phyloP scores from a whole-genome alignment of 768 basidiomycete species.

The Mycena leptocephala region DNA sequence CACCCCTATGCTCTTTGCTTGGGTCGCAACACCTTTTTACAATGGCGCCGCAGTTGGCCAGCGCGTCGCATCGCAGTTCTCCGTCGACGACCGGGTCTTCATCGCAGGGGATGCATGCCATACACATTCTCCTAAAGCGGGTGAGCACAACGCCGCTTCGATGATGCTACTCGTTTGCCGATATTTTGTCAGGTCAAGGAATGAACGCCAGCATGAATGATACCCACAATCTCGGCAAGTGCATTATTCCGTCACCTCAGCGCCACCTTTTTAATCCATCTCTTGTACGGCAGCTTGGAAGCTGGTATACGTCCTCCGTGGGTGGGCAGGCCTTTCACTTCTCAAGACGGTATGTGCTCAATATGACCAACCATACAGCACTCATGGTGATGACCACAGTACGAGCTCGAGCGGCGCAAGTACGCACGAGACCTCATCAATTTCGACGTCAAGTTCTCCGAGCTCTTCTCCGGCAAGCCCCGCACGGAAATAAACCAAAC shows the following conservation, averaged over 20 bases:
- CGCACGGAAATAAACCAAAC: slow-evolving; percentile 61
- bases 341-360: slow-evolving; percentile 65
- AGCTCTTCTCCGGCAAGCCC: slow-evolving; percentile 80
- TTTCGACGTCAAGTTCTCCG: slow-evolving; percentile 78
- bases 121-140: slow-evolving; percentile 79
- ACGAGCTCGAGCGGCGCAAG: slow-evolving; percentile 77
- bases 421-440: slow-evolving; percentile 82
- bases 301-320: slow-evolving; percentile 68
- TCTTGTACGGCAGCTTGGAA: slow-evolving; percentile 67
- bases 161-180: not conserved
- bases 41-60: slow-evolving; percentile 71
- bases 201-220: slow-evolving; percentile 88
- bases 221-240: slow-evolving; percentile 76
- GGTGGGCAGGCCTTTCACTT: slow-evolving; percentile 65
- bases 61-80: slow-evolving; percentile 78
- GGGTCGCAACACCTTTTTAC: not conserved
- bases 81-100: slow-evolving; percentile 76
- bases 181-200: slow-evolving; percentile 68
- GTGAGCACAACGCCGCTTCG: slow-evolving; percentile 45
- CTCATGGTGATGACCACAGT: slow-evolving; percentile 56
- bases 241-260: not conserved
- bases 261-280: not conserved
- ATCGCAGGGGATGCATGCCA: slow-evolving; percentile 87
- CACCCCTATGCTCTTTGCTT: not conserved
- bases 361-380: not conserved